phyloP scores from a whole-genome alignment of 345 rosid species.

The Euphorbia peplus region DNA sequence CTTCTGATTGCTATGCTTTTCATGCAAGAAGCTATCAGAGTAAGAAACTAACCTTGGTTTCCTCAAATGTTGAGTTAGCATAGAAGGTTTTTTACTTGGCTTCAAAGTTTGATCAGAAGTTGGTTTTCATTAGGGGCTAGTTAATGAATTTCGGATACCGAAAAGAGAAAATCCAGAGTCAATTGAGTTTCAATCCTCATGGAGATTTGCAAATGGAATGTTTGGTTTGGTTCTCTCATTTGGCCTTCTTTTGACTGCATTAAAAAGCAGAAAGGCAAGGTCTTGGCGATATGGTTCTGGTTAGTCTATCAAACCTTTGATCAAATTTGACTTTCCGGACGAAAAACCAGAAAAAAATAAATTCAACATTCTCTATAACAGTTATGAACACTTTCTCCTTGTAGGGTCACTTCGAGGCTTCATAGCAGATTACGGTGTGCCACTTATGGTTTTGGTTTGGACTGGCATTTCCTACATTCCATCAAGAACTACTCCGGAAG shows the following conservation, averaged over 20 bases:
- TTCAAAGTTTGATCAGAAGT: not conserved
- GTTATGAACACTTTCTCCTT: not conserved
- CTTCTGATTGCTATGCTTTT: constrained; percentile 32
- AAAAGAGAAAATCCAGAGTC: constrained; percentile 21
- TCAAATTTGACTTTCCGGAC: not conserved
- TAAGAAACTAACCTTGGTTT: constrained; percentile 10
- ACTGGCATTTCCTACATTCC: constrained; percentile 28
- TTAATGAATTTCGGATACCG: constrained; percentile 22
- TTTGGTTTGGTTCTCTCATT: constrained; percentile 28
- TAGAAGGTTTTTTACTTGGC: not conserved
- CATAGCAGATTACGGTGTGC: constrained; percentile 32
- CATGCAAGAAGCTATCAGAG: constrained; percentile 32
- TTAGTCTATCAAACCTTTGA: constrained; percentile 1
- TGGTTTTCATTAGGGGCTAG: constrained; percentile 19
- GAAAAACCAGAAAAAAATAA: not conserved
- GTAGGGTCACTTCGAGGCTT: constrained; percentile 29
- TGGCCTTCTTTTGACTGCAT: constrained; percentile 25
- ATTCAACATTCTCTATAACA: not conserved
- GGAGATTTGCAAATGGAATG: constrained; percentile 35
- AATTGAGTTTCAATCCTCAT: constrained; percentile 18
- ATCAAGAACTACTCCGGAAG: constrained; percentile 19
- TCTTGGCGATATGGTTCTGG: constrained; percentile 36
- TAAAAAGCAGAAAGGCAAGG: constrained; percentile 31
- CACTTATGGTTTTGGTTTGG: constrained; percentile 30
- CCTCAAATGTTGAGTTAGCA: too few relatives aligned